Percentiles rank a stretch among this genome's conserved stretches.
These are phyloP conservation scores for Vaccinium macrocarpon DNA, from an alignment of 148 eudicot genomes.

Conservation along the genomic window DNA sequence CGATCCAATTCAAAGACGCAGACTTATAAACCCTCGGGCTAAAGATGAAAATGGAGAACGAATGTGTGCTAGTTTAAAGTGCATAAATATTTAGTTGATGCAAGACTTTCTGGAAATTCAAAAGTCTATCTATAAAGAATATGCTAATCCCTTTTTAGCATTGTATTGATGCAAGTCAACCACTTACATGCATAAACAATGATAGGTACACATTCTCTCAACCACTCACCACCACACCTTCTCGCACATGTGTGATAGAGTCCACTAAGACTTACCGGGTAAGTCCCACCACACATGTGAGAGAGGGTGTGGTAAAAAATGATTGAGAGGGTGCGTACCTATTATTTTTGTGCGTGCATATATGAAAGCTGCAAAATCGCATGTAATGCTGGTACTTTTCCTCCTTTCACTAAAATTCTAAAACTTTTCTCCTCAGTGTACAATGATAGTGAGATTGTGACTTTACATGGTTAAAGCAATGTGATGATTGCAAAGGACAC, in stretches of 20 bases:
- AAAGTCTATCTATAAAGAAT: not conserved
- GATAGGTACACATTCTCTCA: too few species aligned
- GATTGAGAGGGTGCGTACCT: too few species aligned
- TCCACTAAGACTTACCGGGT: too few species aligned
- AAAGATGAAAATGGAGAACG: too few species aligned
- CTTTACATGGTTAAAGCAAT: conserved; percentile 13
- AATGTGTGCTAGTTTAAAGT: not conserved
- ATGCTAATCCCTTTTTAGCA: not conserved
- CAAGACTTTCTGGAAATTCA: not conserved
- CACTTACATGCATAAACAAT: conserved; percentile 1
- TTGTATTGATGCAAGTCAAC: conserved; percentile 4
- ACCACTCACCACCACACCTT: too few species aligned
- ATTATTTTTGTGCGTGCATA: too few species aligned
- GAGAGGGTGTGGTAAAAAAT: too few species aligned
- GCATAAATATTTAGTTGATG: not conserved
- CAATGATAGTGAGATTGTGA: conserved; percentile 15
- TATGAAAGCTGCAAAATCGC: conserved; percentile 14
- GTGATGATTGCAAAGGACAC: conserved; percentile 9
- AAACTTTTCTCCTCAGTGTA: not conserved
- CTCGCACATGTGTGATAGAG: too few species aligned
- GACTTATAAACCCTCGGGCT: too few species aligned
- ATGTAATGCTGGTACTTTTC: not conserved
- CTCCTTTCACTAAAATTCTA: not conserved
- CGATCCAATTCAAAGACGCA: too few species aligned
- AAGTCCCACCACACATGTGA: too few species aligned